Evolutionary conservation across 169 alveolate species (phyloP).

Genomic region (Condylostoma magnum): DNA sequence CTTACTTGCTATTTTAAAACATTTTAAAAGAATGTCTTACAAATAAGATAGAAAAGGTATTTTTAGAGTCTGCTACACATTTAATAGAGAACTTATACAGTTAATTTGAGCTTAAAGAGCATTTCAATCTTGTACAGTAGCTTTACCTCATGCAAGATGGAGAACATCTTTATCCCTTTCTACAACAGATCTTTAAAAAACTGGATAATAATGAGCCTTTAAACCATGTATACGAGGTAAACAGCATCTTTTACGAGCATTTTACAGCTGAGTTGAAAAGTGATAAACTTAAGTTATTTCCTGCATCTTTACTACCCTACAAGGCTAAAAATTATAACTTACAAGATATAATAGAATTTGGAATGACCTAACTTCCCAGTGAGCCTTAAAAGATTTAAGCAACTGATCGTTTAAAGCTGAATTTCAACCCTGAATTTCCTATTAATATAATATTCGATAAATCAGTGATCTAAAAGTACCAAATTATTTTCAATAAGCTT

Average conservation of each 20-base stretch:
- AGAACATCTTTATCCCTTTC: neutral
- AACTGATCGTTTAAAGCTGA: neutral
- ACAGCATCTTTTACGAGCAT: neutral
- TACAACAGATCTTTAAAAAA: slow-evolving; percentile 1
- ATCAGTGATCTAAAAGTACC: neutral
- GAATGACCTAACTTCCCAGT: neutral
- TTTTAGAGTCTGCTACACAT: neutral
- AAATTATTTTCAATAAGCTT: neutral
- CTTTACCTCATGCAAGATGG: slow-evolving; percentile 12
- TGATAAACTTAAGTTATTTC: no score
- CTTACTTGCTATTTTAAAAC: neutral
- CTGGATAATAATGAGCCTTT: neutral
- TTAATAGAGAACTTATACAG: neutral
- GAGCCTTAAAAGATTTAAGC: neutral
- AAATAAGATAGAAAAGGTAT: neutral
- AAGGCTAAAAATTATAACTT: no score
- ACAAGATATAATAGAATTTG: neutral
- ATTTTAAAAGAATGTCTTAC: neutral
- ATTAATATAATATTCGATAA: neutral
- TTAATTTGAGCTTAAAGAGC: neutral
- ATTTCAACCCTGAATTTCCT: neutral
- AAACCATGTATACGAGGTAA: slow-evolving; percentile 2
- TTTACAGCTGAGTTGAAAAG: neutral
- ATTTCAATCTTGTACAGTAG: neutral
- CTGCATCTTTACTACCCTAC: no score